These are phyloP conservation scores for Moniliella sp. DNA, from an alignment of 1,284 basidiomycete genomes.

Conservation along the genomic window DNA sequence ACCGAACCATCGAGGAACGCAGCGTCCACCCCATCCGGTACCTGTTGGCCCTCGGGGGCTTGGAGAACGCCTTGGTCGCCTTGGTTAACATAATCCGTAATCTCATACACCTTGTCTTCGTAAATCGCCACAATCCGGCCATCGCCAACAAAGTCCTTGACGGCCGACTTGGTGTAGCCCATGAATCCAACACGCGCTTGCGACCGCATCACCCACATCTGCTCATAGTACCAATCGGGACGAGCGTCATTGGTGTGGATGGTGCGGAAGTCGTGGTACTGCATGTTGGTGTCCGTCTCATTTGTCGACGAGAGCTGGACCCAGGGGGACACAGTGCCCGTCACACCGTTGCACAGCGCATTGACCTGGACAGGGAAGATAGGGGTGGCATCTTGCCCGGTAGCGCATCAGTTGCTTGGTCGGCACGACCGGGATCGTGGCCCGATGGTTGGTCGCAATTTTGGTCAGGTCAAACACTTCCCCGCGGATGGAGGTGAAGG, in stretches of 20 bases:
- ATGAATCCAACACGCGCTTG: conserved; percentile 68
- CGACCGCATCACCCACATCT: conserved; percentile 51
- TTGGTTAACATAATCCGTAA: conserved; percentile 49
- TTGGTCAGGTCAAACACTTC: conserved; percentile 62
- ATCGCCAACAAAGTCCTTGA: conserved; percentile 47
- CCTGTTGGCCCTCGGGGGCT: conserved; percentile 45
- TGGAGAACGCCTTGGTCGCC: conserved; percentile 34
- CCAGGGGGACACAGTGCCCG: conserved; percentile 60
- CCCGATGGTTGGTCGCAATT: conserved; percentile 39
- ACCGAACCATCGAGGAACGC: conserved; percentile 57
- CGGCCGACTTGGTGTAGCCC: conserved; percentile 59
- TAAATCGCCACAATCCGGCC: conserved; percentile 56
- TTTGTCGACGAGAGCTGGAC: conserved; percentile 60
- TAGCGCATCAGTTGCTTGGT: conserved; percentile 57
- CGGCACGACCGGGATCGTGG: conserved; percentile 54
- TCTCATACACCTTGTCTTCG: conserved; percentile 64
- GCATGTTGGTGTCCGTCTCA: conserved; percentile 48
- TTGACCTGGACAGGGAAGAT: conserved; percentile 92
- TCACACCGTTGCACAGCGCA: conserved; percentile 70
- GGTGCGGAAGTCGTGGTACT: conserved; percentile 80
- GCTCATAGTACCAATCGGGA: conserved; percentile 92
- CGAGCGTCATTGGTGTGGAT: conserved; percentile 55
- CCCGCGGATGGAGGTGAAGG: conserved; percentile 63
- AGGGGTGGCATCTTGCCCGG: conserved; percentile 49
- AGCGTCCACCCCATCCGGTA: conserved; percentile 42